Evolutionary conservation across 2,329 filamentous ascomycete species (phyloP).

Genomic region (Ustilaginoidea virens): DNA sequence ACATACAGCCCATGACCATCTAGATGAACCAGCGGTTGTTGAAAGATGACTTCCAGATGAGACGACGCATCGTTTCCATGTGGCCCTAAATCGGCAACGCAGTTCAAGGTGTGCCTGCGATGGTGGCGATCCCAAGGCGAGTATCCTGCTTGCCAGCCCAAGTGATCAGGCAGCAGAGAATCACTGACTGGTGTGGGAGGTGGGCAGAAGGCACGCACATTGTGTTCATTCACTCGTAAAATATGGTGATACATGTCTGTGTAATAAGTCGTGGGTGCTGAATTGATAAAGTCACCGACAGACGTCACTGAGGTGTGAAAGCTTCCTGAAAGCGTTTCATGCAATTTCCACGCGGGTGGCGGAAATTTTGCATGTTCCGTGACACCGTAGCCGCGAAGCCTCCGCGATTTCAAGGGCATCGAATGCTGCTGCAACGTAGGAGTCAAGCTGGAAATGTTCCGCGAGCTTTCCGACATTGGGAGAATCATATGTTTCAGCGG

Average conservation of each 20-base stretch:
- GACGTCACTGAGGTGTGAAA: neutral
- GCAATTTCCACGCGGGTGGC: too few species aligned
- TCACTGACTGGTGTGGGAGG: conserved; percentile 17
- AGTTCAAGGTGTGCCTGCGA: neutral
- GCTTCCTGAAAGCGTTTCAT: neutral
- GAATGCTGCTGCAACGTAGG: conserved; percentile 5
- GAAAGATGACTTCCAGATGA: too few species aligned
- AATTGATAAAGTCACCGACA: neutral
- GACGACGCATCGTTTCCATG: neutral
- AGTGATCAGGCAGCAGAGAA: conserved; percentile 15
- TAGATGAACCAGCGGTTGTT: too few species aligned
- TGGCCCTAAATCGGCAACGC: neutral
- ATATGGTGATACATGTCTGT: conserved; percentile 14
- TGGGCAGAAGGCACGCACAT: conserved; percentile 22
- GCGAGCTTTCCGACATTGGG: conserved; percentile 28
- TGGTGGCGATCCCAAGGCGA: conserved; percentile 6
- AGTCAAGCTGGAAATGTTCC: conserved; percentile 6
- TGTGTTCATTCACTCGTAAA: conserved; percentile 20
- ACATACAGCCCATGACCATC: too few species aligned
- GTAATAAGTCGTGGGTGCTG: conserved; percentile 8
- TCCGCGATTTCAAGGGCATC: conserved; percentile 4
- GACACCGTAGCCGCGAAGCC: neutral
- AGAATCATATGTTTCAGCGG: conserved; percentile 74
- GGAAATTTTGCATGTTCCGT: neutral
- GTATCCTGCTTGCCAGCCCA: conserved; percentile 7